Evolutionary conservation across 2,329 filamentous ascomycete species (phyloP).

Genomic region (Monosporascus cannonballus): DNA sequence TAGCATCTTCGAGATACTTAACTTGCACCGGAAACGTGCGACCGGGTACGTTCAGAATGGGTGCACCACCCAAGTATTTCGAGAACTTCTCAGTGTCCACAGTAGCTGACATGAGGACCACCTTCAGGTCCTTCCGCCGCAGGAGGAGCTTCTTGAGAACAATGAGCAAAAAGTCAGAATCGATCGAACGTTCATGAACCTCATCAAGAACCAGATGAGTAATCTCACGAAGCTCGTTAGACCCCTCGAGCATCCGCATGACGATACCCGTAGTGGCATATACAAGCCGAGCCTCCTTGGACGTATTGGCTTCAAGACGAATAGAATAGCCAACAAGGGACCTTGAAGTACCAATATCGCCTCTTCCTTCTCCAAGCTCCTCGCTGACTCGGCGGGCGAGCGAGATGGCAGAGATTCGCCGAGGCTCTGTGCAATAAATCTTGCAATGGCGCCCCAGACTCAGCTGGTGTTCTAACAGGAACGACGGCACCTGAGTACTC

Average conservation of each 20-base stretch:
- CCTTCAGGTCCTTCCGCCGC: constrained; percentile 75
- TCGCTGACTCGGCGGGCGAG: constrained; percentile 89
- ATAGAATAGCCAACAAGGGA: constrained; percentile 95
- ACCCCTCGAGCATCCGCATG: constrained; percentile 93
- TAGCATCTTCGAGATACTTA: constrained; percentile 84
- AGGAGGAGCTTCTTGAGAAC: constrained; percentile 78
- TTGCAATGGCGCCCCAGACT: constrained; percentile 76
- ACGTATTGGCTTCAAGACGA: constrained; percentile 81
- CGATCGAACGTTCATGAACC: constrained; percentile 92
- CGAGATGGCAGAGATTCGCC: constrained; percentile 93
- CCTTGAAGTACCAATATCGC: constrained; percentile 72
- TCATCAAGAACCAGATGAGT: constrained; percentile 96
- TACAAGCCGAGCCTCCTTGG: constrained; percentile 73
- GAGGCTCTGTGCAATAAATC: constrained; percentile 91
- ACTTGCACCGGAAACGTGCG: constrained; percentile 89
- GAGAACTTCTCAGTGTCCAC: constrained; percentile 92
- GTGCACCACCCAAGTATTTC: constrained; percentile 76
- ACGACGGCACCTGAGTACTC: constrained; percentile 94
- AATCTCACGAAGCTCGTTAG: constrained; percentile 79
- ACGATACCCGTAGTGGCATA: constrained; percentile 91
- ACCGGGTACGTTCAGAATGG: constrained; percentile 84
- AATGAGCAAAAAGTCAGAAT: constrained; percentile 93
- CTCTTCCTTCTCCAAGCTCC: constrained; percentile 79
- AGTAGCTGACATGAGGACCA: constrained; percentile 95
- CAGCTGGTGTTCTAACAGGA: constrained; percentile 84